These are phyloP conservation scores for Sclerotinia spermophila DNA, from an alignment of 2,329 filamentous ascomycete genomes.

Conservation along the genomic window DNA sequence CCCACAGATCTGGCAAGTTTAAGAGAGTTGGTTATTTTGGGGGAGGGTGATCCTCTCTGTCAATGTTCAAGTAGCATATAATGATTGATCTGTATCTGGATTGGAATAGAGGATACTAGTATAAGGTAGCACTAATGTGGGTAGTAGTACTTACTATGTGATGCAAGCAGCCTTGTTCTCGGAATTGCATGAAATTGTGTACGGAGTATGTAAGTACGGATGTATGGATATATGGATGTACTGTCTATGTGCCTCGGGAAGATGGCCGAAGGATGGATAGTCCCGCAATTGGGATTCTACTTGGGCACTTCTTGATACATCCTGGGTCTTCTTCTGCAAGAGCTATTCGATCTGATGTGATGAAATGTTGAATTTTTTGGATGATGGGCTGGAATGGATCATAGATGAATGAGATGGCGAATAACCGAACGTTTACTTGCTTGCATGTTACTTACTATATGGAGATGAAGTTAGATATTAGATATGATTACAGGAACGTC, in stretches of 20 bases:
- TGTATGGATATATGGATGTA: background rate
- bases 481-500: background rate
- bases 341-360: background rate
- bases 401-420: background rate
- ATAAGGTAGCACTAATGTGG: background rate
- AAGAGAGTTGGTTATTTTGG: background rate
- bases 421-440: slow-evolving; percentile 2
- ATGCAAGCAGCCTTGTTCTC: slow-evolving; percentile 1
- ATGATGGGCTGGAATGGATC: background rate
- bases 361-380: background rate
- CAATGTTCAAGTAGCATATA: slow-evolving; percentile 4
- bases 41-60: background rate
- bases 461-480: background rate
- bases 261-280: background rate
- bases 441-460: background rate
- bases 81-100: slow-evolving; percentile 4
- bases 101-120: background rate
- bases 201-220: background rate
- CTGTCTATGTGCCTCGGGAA: background rate
- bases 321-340: background rate
- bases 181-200: background rate
- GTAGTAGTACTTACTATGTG: background rate
- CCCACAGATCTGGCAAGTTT: background rate
- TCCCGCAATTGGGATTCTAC: slow-evolving; percentile 2
- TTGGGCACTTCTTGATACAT: background rate